Percentiles rank a stretch among this genome's conserved stretches.
Evolutionary conservation across 2,329 filamentous ascomycete species (phyloP).

Genomic region (Diaporthe citrichinensis): DNA sequence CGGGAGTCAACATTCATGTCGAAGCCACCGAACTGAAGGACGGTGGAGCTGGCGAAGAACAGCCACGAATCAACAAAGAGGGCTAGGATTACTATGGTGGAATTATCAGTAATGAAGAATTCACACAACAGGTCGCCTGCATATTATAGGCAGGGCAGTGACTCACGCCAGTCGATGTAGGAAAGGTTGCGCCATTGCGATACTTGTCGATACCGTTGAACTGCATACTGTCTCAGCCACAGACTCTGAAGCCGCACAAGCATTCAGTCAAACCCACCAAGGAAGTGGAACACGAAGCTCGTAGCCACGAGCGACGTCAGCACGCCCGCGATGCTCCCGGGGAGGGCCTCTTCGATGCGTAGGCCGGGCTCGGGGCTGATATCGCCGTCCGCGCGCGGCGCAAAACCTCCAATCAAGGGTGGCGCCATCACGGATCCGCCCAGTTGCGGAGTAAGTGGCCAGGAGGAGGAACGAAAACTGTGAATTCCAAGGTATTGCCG

Average conservation of each 20-base stretch:
- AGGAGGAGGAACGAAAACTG: neutral
- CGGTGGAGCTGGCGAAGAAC: neutral
- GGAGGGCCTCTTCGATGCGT: neutral
- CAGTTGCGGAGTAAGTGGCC: neutral
- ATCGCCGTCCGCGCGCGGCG: neutral
- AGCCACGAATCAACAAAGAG: neutral
- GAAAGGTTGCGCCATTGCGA: slow-evolving; percentile 4
- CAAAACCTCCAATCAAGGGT: neutral
- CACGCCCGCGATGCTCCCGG: neutral
- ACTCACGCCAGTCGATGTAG: slow-evolving; percentile 19
- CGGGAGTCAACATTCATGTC: neutral
- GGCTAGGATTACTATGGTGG: neutral
- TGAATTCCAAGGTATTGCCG: neutral
- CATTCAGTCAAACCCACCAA: neutral
- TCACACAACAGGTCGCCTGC: neutral
- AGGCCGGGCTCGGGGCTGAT: neutral
- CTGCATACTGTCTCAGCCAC: neutral
- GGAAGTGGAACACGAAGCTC: slow-evolving; percentile 9
- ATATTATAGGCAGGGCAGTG: neutral
- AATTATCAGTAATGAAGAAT: neutral
- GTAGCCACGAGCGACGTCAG: slow-evolving; percentile 7
- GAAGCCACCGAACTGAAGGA: slow-evolving; percentile 22
- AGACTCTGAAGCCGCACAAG: neutral
- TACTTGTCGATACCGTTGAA: slow-evolving; percentile 15
- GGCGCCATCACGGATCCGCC: neutral